Percentiles rank a stretch among this genome's conserved stretches.
Evolutionary conservation across 148 eudicot species (phyloP).

Genomic region (Persicaria tinctoria): DNA sequence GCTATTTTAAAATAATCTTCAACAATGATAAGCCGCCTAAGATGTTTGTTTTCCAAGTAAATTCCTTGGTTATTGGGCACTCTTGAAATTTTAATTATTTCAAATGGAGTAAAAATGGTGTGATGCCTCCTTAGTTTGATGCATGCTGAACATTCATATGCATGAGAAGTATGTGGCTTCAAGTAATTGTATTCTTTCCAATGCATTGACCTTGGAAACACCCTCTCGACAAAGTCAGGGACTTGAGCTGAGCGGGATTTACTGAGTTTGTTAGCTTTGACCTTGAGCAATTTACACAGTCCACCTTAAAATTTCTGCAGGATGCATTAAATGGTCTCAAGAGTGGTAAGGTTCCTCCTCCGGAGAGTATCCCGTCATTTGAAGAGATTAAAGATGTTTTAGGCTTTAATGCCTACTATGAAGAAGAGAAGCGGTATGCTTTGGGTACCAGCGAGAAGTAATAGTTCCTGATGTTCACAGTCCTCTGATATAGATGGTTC

Average conservation of each 20-base stretch:
- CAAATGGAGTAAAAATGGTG: not conserved
- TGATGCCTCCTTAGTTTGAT: not conserved
- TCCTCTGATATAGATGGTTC: constrained; percentile 40
- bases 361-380: constrained; percentile 90
- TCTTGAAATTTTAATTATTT: not conserved
- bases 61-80: not conserved
- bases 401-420: constrained; percentile 81
- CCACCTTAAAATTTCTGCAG: constrained; percentile 32
- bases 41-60: not conserved
- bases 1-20: not conserved
- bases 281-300: not conserved
- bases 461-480: constrained; percentile 59
- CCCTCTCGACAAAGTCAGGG: too few species aligned
- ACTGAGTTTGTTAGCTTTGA: not conserved
- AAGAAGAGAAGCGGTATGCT: constrained; percentile 76
- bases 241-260: too few species aligned
- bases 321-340: constrained; percentile 75
- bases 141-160: not conserved
- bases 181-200: not conserved
- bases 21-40: not conserved
- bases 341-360: constrained; percentile 76
- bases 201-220: too few species aligned
- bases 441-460: constrained; percentile 43
- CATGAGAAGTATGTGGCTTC: not conserved
- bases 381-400: constrained; percentile 82